Evolutionary conservation across 768 basidiomycete genomes (phyloP).

Genomic region (Collybia mongolica): DNA sequence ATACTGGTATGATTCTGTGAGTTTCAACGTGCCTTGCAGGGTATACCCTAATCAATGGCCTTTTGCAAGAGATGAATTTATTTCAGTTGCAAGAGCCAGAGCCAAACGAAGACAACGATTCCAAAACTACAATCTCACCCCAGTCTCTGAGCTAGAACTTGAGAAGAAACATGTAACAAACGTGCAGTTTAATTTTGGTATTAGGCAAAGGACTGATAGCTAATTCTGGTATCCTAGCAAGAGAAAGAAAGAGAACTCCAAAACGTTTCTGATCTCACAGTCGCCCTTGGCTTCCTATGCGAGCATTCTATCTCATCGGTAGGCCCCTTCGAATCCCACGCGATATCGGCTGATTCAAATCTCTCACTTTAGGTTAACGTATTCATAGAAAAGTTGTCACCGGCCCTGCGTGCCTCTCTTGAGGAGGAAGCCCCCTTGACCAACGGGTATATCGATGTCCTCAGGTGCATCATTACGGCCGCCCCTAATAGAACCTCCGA

Average conservation of each 20-base stretch:
- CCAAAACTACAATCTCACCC: not conserved
- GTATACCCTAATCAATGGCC: not conserved
- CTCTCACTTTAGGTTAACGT: slow-evolving; percentile 8
- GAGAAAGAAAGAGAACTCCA: slow-evolving; percentile 15
- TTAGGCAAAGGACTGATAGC: not conserved
- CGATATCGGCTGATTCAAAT: not conserved
- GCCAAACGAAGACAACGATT: not conserved
- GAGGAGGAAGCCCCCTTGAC: slow-evolving; percentile 15
- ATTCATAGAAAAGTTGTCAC: slow-evolving; percentile 23
- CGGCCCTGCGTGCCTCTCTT: slow-evolving; percentile 15
- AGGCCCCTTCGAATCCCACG: slow-evolving; percentile 1
- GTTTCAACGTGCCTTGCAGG: not conserved
- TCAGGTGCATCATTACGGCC: slow-evolving; percentile 13
- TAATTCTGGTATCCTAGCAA: slow-evolving; percentile 10
- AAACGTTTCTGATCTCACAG: slow-evolving; percentile 16
- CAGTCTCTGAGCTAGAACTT: not conserved
- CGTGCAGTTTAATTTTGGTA: not conserved
- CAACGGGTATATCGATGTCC: slow-evolving; percentile 23
- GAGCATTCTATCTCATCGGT: slow-evolving; percentile 24
- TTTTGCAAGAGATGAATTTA: not conserved
- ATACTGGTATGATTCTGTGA: not conserved
- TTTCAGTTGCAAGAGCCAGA: not conserved
- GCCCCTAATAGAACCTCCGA: not conserved
- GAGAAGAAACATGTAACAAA: not conserved
- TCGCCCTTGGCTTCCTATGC: slow-evolving; percentile 23